These are phyloP conservation scores for Aspergillus bombycis DNA, from an alignment of 2,329 filamentous ascomycete species.

Conservation along the genomic window DNA sequence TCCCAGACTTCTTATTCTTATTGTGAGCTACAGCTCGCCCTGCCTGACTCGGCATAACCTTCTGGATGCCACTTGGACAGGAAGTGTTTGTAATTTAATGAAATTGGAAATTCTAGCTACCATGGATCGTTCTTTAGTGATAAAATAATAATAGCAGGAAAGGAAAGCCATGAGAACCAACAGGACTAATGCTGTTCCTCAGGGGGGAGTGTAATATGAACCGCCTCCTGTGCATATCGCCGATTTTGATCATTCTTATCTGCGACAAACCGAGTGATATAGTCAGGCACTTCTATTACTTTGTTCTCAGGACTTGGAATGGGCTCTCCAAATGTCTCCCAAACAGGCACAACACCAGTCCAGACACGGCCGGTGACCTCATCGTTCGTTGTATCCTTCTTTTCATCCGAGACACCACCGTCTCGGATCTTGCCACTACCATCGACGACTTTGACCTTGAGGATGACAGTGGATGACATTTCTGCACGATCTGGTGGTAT, in stretches of 20 bases:
- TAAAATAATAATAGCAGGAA: background rate
- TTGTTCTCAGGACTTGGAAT: constrained; percentile 63
- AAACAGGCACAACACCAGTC: constrained; percentile 68
- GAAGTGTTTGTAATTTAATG: background rate
- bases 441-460: constrained; percentile 68
- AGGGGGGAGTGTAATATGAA: constrained; percentile 28
- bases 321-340: constrained; percentile 65
- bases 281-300: constrained; percentile 61
- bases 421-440: constrained; percentile 76
- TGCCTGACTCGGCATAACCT: too few species aligned
- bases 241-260: constrained; percentile 50
- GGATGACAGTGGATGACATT: constrained; percentile 72
- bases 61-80: too few species aligned
- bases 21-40: too few species aligned
- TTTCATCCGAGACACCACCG: constrained; percentile 66
- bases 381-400: constrained; percentile 53
- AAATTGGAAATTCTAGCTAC: background rate
- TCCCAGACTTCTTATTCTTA: too few species aligned
- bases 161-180: background rate
- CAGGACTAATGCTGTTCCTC: constrained; percentile 34
- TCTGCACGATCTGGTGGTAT: constrained; percentile 73
- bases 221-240: constrained; percentile 45
- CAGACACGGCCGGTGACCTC: constrained; percentile 57
- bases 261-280: constrained; percentile 60
- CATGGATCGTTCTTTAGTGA: background rate